A percentile compares a stretch with the other conserved stretches of the same genome.
These are phyloP conservation scores for Eutrema japonicum DNA, from an alignment of 345 rosid species.

Conservation along the genomic window DNA sequence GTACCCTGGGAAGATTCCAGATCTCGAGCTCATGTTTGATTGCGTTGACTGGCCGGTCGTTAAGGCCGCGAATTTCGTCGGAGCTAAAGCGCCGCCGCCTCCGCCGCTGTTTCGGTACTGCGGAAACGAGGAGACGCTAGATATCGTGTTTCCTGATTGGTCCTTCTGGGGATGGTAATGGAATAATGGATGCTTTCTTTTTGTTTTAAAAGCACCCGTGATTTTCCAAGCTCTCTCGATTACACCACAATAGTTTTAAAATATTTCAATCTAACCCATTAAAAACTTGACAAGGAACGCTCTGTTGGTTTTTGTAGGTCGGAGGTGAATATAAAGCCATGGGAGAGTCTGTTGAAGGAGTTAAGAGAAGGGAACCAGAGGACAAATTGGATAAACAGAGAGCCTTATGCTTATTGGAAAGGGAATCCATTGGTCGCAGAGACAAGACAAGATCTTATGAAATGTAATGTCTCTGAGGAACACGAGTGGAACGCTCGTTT, in stretches of 20 bases:
- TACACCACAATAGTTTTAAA: slow-evolving; percentile 10
- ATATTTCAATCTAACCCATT: neutral
- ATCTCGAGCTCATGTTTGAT: slow-evolving; percentile 82
- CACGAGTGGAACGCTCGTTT: slow-evolving; percentile 94
- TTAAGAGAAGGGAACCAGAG: slow-evolving; percentile 59
- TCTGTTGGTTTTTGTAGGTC: slow-evolving; percentile 51
- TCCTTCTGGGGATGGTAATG: slow-evolving; percentile 93
- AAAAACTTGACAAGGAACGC: neutral
- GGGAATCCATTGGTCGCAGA: slow-evolving; percentile 82
- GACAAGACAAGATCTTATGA: slow-evolving; percentile 72
- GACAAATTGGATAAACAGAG: slow-evolving; percentile 63
- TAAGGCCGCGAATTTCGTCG: slow-evolving; percentile 29
- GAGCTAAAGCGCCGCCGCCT: slow-evolving; percentile 53
- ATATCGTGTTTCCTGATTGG: slow-evolving; percentile 89
- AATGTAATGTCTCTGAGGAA: slow-evolving; percentile 64
- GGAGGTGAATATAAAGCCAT: slow-evolving; percentile 74
- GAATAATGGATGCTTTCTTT: slow-evolving; percentile 38
- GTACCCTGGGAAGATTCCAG: slow-evolving; percentile 83
- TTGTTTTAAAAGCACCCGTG: neutral
- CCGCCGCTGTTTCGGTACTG: slow-evolving; percentile 84
- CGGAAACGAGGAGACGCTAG: slow-evolving; percentile 54
- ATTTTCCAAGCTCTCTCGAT: neutral
- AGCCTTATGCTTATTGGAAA: slow-evolving; percentile 87
- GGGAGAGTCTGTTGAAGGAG: slow-evolving; percentile 58
- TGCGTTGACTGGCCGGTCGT: slow-evolving; percentile 81